Base-by-base conservation (phyloP, 2,329 filamentous ascomycete genomes). In the Colletotrichum eleusines region DNA sequence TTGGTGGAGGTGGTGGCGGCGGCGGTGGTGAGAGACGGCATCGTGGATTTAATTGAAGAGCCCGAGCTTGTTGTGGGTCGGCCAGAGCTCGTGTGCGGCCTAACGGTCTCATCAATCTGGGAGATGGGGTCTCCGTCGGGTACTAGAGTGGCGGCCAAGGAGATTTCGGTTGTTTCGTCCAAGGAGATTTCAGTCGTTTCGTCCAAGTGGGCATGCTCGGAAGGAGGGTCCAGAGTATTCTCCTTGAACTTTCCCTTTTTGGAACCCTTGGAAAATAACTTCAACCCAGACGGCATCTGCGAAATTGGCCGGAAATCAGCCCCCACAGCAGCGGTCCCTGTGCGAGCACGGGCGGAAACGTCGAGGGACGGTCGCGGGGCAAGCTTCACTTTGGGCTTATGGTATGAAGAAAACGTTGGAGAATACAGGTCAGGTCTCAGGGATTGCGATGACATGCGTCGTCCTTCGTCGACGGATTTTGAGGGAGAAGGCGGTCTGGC, bases 351-450 rank as follows among this genome's bases (percentile, higher is more conserved):
- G 68, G 89, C 86, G 73, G 85, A 84, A 50, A 87, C 84, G 72
- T 94, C 91, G 51, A 90, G 78, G 3, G 94, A 95, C 33, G 94
- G 94, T 55, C 95, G 89, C 12, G 96, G 95, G 1, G 91, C 96
- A 53, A 97, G 88, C 81, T 97, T 98, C 66, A 97, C 91, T 79
- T 97, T 98, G 53, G 91, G 92, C 76, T 93, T 94, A 75, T 84
- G 82, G 74, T 85, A 86, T 50, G 81, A 78, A 73, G 88, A 87
- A 16, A 84, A 82, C 31, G 82, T 79, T 70, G 84, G 84, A 73
- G 80, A 83, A 76, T 86, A 86, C 42, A 86, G 75, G 14, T 90
- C 88, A 7, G 83, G 80, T 54, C 85, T 83, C 31, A 83, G 79
- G 16, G 87, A 86, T 75, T 89, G 87, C 1, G 85, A 86, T 5